Conservation (phyloP, 2,329 filamentous ascomycete genomes). For the Penicillium sp. region DNA sequence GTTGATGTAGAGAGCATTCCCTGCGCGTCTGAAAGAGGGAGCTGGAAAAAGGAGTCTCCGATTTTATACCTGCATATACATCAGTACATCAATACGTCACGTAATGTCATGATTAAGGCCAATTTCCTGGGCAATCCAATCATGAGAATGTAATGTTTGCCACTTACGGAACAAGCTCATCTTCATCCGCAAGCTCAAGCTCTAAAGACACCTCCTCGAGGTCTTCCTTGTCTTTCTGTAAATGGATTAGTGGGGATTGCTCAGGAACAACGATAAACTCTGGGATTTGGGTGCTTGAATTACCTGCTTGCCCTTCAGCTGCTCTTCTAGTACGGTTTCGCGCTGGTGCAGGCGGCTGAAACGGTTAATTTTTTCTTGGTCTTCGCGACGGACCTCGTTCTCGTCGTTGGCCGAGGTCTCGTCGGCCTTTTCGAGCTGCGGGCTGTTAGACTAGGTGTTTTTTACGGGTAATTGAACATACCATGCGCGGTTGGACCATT, state of each 20-base stretch:
- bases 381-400: constrained; percentile 90
- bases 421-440: constrained; percentile 88
- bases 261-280: neutral
- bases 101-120: too few species aligned
- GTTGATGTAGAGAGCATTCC: constrained; percentile 75
- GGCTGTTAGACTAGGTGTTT: neutral
- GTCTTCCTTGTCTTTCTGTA: constrained; percentile 96
- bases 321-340: constrained; percentile 75
- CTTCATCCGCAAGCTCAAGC: constrained; percentile 91
- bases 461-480: constrained; percentile 31
- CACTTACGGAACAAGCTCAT: constrained; percentile 84
- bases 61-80: constrained; percentile 76
- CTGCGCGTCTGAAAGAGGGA: constrained; percentile 82
- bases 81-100: neutral
- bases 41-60: constrained; percentile 89
- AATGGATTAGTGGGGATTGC: neutral
- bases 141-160: too few species aligned
- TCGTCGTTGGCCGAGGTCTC: constrained; percentile 77
- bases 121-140: too few species aligned
- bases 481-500: constrained; percentile 64
- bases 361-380: constrained; percentile 98
- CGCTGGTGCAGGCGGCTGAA: constrained; percentile 94
- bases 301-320: constrained; percentile 74
- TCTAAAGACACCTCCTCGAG: constrained; percentile 89
- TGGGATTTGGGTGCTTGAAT: neutral